Percentiles rank a stretch among this genome's conserved stretches.
These are phyloP conservation scores for Hypomyces perniciosus DNA, from an alignment of 2,329 filamentous ascomycete species.

Conservation along the genomic window DNA sequence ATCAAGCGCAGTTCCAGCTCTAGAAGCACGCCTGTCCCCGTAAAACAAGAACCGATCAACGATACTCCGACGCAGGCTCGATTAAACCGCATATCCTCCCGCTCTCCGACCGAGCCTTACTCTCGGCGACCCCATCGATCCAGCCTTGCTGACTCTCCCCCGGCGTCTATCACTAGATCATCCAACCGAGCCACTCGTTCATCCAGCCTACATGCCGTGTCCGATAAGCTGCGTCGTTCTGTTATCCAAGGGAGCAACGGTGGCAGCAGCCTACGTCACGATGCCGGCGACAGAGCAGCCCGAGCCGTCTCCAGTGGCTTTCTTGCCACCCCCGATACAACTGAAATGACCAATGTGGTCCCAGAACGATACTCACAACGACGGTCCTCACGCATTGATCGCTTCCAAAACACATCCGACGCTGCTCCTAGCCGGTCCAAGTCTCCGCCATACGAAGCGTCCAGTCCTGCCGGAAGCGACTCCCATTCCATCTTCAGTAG, in stretches of 20 bases:
- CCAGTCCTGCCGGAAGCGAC: constrained; percentile 49
- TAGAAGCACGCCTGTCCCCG: constrained; percentile 21
- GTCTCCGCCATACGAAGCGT: constrained; percentile 36
- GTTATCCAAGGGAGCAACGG: constrained; percentile 21
- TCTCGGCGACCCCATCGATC: constrained; percentile 26
- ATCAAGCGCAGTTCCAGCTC: constrained; percentile 17
- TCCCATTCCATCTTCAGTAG: constrained; percentile 55
- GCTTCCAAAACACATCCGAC: constrained; percentile 39
- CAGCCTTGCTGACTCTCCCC: constrained; percentile 26
- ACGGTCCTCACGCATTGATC: constrained; percentile 37
- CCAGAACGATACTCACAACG: constrained; percentile 33
- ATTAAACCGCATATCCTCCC: constrained; percentile 25
- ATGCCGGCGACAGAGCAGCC: constrained; percentile 19
- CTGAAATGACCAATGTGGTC: constrained; percentile 33
- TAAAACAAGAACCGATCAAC: constrained; percentile 21
- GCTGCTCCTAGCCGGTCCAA: constrained; percentile 34
- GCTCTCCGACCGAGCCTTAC: constrained; percentile 29
- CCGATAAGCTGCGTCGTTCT: constrained; percentile 32
- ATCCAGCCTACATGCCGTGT: constrained; percentile 24
- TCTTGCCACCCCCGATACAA: constrained; percentile 54
- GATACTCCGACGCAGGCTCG: constrained; percentile 23
- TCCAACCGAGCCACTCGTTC: constrained; percentile 23
- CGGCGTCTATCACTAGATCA: constrained; percentile 16
- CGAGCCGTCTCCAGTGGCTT: constrained; percentile 26
- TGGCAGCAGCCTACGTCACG: constrained; percentile 17